Evolutionary conservation across 768 basidiomycete species (phyloP), one percentile per base, ranked within the genome.

Genomic region (Vararia minispora): DNA sequence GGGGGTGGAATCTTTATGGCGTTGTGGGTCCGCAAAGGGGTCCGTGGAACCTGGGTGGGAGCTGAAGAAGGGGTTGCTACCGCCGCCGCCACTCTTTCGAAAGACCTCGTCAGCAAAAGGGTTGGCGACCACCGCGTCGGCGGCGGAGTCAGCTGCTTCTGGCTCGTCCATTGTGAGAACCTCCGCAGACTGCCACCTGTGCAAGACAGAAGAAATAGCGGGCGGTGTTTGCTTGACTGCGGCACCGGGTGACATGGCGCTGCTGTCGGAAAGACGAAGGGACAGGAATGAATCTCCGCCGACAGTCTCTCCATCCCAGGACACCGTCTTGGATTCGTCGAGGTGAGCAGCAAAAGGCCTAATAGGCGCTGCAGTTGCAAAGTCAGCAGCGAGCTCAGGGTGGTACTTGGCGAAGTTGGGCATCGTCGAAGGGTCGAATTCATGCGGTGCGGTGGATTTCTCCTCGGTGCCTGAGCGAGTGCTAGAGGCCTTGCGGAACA

Each of bases 151-250:
- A n/a, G 23, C 10, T 28, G 43, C 26, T 35, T 33, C 2, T 3
- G 17, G 2, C 11, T 22, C 44, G 31, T 35, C 39, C 44, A 48
- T 43, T 2, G 46, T 47, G 13, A 46, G 23, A 6, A 48, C 45
- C 17, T 48, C 47, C 8, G 47, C 47, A 28, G 47, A 46, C 36
- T 48, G 45, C 47, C 47, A 48, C 5, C 27, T 41, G 35, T 48
- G 47, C 16, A 22, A 28, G 10, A 10, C 35, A 9, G 45, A 48
- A 16, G 39, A 28, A 11, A 33, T 46, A 9, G 47, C 28, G 14
- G 8, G 35, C 17, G 47, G 47, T 7, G 47, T 46, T 40, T 48
- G 47, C 25, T 41, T 35, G 2, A 36, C 41, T 11, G 47, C 47
- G 10, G 39, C 4, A 6, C 45, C 29, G 8, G 47, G 39, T 13